Base-by-base conservation (phyloP, 2,329 filamentous ascomycete species). In the Aspergillus thermomutatus region DNA sequence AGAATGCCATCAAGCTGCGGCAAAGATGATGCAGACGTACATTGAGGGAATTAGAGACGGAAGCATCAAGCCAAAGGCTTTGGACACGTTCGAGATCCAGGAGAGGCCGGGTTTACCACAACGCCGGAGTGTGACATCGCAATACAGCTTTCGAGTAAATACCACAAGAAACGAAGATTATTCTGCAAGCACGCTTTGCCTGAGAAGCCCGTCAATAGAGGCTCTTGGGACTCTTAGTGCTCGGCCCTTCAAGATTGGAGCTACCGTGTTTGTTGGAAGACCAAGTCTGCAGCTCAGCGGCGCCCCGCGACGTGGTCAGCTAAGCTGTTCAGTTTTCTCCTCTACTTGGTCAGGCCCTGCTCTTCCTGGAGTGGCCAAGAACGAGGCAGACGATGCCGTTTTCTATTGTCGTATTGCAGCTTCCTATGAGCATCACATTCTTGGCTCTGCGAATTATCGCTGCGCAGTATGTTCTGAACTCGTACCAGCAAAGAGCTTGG, bases 391-490 rank as follows among this genome's bases (percentile, higher is more conserved):
- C 27, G 49, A 57, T 17, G 53, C 52, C 4, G 49, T 57, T 19
- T 50, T 56, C 19, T 67, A 62, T 52, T 58, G 59, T n/a, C 56
- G 50, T 8, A 53, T 67, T 17, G 57, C 54, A 2, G 58, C 54
- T 10, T 61, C 54, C 25, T 57, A 65, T 34, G 64, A 67, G 52
- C 25, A 53, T 17, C 49, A 52, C 28, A 61, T 67, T 28, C 53
- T 67, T n/a, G 31, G 55, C 26, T 41, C 58, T 1, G 56, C 56
- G 8, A 52, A 64, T 21, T 63, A 65, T 52, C 60, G 61, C 7
- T 67, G 65, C 26, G 61, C 58, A n/a, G 55, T 62, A 31, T 67
- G 65, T 40, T 55, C 58, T 3, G 54, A 54, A n/a, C 37, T 48
- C 17, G 55, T 58, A 3, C 34, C 52, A 1, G 64, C 65, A 7